phyloP scores from a whole-genome alignment of 331 rosid species.

The Malus hybrid region DNA sequence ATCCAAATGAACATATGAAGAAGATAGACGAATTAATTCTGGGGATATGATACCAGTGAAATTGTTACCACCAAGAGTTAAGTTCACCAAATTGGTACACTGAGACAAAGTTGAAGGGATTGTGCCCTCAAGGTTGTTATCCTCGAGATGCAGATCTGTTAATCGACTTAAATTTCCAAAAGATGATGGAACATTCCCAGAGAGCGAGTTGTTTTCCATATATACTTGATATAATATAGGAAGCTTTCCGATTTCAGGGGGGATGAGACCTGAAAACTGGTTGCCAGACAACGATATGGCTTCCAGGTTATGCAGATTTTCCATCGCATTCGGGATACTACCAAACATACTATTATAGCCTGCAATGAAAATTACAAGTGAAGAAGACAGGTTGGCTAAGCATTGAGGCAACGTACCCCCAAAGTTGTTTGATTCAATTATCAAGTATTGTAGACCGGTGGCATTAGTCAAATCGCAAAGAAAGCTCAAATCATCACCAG shows the following conservation, averaged over 20 bases:
- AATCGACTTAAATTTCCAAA: background rate
- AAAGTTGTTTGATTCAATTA: background rate
- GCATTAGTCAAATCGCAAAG: too few relatives aligned
- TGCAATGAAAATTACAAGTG: rapidly evolving
- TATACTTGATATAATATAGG: background rate
- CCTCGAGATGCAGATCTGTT: background rate
- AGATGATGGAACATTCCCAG: background rate
- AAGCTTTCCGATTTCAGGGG: too few relatives aligned
- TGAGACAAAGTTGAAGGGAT: background rate
- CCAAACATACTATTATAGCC: background rate
- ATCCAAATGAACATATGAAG: too few relatives aligned
- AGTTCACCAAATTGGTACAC: background rate
- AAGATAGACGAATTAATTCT: too few relatives aligned
- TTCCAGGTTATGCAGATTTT: background rate
- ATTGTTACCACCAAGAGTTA: too few relatives aligned
- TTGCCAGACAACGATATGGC: rapidly evolving
- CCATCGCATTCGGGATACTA: background rate
- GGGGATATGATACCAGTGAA: too few relatives aligned
- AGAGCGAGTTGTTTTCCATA: background rate
- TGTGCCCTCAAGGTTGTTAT: background rate
- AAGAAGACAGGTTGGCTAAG: background rate
- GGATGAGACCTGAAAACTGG: background rate
- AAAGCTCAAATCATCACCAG: too few relatives aligned
- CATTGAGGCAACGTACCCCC: background rate
- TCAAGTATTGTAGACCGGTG: background rate